Base-by-base conservation (phyloP, 2,329 filamentous ascomycete species). In the Monosporascus sp. region DNA sequence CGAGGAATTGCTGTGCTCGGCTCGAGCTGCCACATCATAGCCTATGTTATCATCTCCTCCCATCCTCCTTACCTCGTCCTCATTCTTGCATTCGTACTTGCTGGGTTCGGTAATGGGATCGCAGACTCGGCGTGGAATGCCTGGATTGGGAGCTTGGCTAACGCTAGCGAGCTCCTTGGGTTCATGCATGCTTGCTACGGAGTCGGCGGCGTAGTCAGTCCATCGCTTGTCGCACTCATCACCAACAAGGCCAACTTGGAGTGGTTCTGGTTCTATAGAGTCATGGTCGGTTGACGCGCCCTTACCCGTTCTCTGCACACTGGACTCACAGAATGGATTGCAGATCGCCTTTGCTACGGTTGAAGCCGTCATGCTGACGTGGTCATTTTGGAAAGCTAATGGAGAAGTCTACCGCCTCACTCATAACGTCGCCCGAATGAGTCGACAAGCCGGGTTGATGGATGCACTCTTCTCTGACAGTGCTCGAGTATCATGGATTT, bases 211-310 rank as follows among this genome's bases (percentile, higher is more conserved):
- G 82, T 86, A 0, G 70, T 90, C 0, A 77, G 81, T n/a, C 88
- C 88, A 0, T 66, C 90, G 3, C 78, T 90, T 47, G 86, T 87
- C 0, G 89, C 88, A 0, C 78, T 78, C 0, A 81, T 92, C 76
- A 82, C 90, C 38, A 83, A 83, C 0, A 82, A 82, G 60, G 82
- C 73, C 0, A 60, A 72, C 6, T 57, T 85, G 49, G 75, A 75
- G 0, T 92, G 88, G 88, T 89, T 85, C 60, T 73, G 74, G 2
- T 91, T 87, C 64, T 92, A 90, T 68, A 90, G 89, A 63, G 70
- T 90, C 44, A 88, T 90, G 84, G 82, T 87, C 62, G 56, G 77
- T 65, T 18, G 39, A 14, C 39, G 11, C 5, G n/a, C 31, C 31
- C 31, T 2, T 14, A 35, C 31, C 31, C 11, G 14, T 6, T 8